Conservation (phyloP, 2,329 filamentous ascomycete genomes). For the Ploettnerulaceae sp. region DNA sequence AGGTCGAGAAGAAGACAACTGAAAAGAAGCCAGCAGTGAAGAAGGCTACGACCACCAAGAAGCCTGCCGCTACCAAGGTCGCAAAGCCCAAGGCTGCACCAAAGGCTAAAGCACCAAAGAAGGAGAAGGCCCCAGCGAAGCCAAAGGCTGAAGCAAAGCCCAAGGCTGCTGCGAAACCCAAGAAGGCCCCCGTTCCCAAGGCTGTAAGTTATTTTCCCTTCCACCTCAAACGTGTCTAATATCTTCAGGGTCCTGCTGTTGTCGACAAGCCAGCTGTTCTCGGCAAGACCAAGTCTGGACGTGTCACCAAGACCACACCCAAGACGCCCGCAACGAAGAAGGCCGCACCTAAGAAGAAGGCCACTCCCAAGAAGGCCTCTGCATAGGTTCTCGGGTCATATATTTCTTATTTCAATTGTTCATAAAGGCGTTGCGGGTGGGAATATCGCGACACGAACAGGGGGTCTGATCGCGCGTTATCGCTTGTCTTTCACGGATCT, state of each 20-base stretch:
- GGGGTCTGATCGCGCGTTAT: conserved; percentile 12
- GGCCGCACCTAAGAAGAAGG: conserved; percentile 35
- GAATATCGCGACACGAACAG: conserved; percentile 20
- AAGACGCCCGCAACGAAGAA: conserved; percentile 42
- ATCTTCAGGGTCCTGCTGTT: conserved; percentile 55
- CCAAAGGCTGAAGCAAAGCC: conserved; percentile 36
- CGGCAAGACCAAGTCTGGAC: conserved; percentile 68
- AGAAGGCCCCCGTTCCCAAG: conserved; percentile 30
- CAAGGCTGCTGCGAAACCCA: conserved; percentile 39
- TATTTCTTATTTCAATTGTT: conserved; percentile 21
- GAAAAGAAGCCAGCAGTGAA: conserved; percentile 38
- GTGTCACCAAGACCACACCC: conserved; percentile 64
- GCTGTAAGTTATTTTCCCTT: conserved; percentile 23
- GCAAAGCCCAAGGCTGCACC: conserved; percentile 30
- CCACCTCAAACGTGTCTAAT: conserved; percentile 14
- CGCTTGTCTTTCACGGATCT: conserved; percentile 14
- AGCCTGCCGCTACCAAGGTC: conserved; percentile 29
- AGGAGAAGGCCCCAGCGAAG: conserved; percentile 39
- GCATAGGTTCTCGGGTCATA: conserved; percentile 13
- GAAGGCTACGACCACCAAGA: conserved; percentile 35
- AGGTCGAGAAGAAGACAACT: conserved; percentile 35
- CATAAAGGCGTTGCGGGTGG: conserved; percentile 24
- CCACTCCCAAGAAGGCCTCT: conserved; percentile 33
- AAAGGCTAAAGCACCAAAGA: conserved; percentile 38
- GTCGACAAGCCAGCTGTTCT: conserved; percentile 58